Conservation (phyloP, 2,329 filamentous ascomycete species). For the Uncinocarpus reesii region DNA sequence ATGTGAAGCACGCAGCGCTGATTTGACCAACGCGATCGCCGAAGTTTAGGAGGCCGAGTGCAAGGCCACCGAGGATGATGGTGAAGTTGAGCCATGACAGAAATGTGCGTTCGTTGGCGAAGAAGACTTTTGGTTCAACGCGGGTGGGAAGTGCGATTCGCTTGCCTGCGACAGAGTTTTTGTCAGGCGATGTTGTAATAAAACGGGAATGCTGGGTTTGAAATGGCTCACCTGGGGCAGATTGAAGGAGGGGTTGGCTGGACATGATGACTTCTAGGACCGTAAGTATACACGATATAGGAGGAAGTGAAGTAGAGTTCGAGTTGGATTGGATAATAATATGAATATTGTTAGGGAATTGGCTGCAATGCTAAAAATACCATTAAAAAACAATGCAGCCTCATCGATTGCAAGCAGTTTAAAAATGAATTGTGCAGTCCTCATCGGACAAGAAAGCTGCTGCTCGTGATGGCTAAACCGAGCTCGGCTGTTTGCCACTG, state of each 20-base stretch:
- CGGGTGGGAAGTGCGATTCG: conserved; percentile 95
- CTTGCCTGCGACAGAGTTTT: conserved; percentile 56
- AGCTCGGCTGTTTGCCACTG: no score
- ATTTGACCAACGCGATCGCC: conserved; percentile 91
- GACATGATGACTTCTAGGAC: conserved; percentile 55
- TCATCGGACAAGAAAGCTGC: no score
- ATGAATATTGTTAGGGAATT: no score
- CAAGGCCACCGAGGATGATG: conserved; percentile 91
- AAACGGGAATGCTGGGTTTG: neutral
- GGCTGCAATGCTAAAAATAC: no score
- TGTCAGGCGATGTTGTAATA: conserved; percentile 6
- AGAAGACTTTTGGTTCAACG: conserved; percentile 99
- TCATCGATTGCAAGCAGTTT: no score
- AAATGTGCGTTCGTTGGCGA: conserved; percentile 98
- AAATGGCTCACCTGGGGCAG: conserved; percentile 62
- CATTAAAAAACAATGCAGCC: no score
- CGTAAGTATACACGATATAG: neutral
- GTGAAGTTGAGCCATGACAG: conserved; percentile 99
- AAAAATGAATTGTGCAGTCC: no score
- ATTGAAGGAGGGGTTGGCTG: conserved; percentile 89
- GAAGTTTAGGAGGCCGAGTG: conserved; percentile 96
- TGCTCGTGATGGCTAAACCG: no score
- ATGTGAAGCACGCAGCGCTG: conserved; percentile 83
- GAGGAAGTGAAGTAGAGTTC: neutral
- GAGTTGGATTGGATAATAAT: neutral